Evolutionary conservation across 1,139 yeast genomes (phyloP).

Genomic region (Saccharomyces hybrid): DNA sequence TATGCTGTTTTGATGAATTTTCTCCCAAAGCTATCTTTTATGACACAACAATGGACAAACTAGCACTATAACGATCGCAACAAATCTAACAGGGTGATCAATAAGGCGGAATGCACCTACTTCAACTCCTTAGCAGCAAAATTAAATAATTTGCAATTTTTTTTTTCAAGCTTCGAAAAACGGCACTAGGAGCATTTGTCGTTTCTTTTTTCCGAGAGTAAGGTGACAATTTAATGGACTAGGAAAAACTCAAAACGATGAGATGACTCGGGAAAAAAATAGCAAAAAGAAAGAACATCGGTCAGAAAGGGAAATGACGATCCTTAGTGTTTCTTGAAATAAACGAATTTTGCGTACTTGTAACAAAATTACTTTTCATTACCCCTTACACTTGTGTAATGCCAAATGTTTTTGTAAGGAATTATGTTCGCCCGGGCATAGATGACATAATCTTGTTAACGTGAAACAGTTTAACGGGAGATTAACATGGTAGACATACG

Average conservation of each 20-base stretch:
- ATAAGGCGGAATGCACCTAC: not conserved
- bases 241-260: not conserved
- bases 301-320: not conserved
- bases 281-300: not conserved
- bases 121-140: not conserved
- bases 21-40: not conserved
- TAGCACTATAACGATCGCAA: not conserved
- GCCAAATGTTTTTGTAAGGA: no score
- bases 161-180: not conserved
- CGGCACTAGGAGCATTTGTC: not conserved
- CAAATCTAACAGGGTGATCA: not conserved
- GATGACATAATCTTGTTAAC: not conserved
- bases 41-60: not conserved
- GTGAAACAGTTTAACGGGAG: not conserved
- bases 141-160: not conserved
- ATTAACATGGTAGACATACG: no score
- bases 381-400: no score
- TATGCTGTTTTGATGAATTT: not conserved
- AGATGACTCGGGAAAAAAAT: not conserved
- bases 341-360: not conserved
- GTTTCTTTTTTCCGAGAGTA: not conserved
- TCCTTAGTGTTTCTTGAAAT: not conserved
- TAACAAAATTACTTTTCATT: not conserved
- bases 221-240: not conserved
- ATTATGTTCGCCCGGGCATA: not conserved